Conservation (phyloP, 768 basidiomycete species). For the Guyanaporus albipodus region DNA sequence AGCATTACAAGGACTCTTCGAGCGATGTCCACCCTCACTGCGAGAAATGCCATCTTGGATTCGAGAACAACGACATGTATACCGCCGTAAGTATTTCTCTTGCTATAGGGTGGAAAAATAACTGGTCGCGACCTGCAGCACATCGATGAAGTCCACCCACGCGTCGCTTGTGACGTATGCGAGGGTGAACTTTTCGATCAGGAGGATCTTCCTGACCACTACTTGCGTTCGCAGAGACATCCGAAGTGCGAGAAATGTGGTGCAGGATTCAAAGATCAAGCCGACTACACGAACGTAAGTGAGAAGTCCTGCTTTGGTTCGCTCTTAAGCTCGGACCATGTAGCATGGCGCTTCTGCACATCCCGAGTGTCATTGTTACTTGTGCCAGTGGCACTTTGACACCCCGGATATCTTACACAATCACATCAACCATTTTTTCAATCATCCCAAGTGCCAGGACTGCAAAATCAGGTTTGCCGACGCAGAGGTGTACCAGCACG, state of each 20-base stretch:
- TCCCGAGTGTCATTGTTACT: slow-evolving; percentile 32
- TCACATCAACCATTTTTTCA: slow-evolving; percentile 40
- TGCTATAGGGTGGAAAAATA: neutral
- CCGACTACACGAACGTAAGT: slow-evolving; percentile 28
- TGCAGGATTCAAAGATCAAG: slow-evolving; percentile 25
- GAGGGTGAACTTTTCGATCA: slow-evolving; percentile 21
- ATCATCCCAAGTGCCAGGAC: slow-evolving; percentile 43
- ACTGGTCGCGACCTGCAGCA: slow-evolving; percentile 33
- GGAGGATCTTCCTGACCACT: slow-evolving; percentile 23
- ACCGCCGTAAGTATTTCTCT: slow-evolving; percentile 25
- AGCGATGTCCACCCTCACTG: slow-evolving; percentile 37
- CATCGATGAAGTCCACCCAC: slow-evolving; percentile 34
- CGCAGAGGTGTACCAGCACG: slow-evolving; percentile 34
- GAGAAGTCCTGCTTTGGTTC: neutral
- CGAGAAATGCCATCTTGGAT: slow-evolving; percentile 31
- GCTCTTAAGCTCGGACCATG: slow-evolving; percentile 10
- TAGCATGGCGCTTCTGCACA: slow-evolving; percentile 32
- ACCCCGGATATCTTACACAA: slow-evolving; percentile 32
- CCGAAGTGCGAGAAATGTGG: slow-evolving; percentile 27
- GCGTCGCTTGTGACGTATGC: slow-evolving; percentile 32
- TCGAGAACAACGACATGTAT: slow-evolving; percentile 30
- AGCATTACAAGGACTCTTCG: slow-evolving; percentile 38
- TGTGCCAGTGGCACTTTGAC: slow-evolving; percentile 41
- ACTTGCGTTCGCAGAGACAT: slow-evolving; percentile 25
- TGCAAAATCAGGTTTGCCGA: slow-evolving; percentile 43